Evolutionary conservation across 2,329 filamentous ascomycete genomes (phyloP), one percentile per base, ranked within the genome.

Genomic region (Pseudogymnoascus sp.): DNA sequence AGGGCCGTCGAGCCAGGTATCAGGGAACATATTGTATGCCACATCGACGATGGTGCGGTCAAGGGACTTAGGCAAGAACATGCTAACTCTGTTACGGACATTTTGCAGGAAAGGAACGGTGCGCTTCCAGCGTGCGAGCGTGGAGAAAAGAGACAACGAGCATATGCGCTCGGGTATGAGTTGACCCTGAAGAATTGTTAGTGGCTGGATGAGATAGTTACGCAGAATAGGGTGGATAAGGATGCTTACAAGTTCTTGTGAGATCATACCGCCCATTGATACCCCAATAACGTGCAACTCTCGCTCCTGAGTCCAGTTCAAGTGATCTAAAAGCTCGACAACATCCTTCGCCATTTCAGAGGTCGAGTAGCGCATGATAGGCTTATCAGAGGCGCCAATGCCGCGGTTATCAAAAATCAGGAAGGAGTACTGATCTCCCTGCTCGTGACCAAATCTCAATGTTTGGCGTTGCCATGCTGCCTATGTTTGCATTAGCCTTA

Each of bases 201-300:
- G 26, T 4, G 10, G n/a, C 9, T 10, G 26, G 44, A 21, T 17
- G 21, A 4, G 2, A 33, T 33, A 57, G 59, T 37, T 29, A 7
- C 5, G 15, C 5, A 29, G 58, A 17, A 59, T 9, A 60, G 63
- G 13, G 70, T 68, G 21, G 26, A 31, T 5, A 26, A 24, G 21
- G 40, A 24, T 10, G 70, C 74, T 69, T 72, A 80, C 82, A 3
- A 96, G 70, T 75, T 96, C 92, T 74, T 96, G 92, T 2, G 89
- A 84, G 68, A 96, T 93, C 92, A 96, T 96, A 69, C 92, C 91
- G 65, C 91, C 91, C 82, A 96, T 89, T 63, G 87, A 90, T 66
- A 93, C 85, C 61, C 91, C 92, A 35, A 89, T 78, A 60, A 95
- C 72, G 75, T 96, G 85, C 11, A 87, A 67, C 59, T 83, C 71